Evolutionary conservation across 164 flowering plant genomes (phyloP).

Genomic region (Annona cherimola): DNA sequence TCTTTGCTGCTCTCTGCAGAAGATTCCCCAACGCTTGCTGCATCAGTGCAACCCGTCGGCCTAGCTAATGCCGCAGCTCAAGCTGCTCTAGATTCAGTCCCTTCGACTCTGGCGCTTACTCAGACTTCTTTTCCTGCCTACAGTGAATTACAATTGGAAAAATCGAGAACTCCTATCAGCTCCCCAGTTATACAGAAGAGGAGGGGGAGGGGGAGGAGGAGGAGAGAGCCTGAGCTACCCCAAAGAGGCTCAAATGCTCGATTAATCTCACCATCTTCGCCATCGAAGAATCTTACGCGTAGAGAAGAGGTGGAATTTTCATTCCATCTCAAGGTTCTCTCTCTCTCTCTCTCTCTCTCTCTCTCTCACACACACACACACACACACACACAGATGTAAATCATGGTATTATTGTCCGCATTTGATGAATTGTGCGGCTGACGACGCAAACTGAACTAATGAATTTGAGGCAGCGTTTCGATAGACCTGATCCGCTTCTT

Average conservation of each 20-base stretch:
- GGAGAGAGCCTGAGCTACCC: constrained; percentile 6
- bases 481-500: too few relatives aligned
- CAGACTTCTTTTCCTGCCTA: constrained; percentile 5
- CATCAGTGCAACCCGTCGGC: constrained; percentile 12
- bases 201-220: constrained; percentile 27
- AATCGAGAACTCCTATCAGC: background rate
- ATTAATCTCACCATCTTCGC: background rate
- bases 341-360: background rate
- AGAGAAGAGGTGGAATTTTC: constrained; percentile 44
- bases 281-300: constrained; percentile 20
- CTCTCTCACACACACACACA: too few relatives aligned
- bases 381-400: too few relatives aligned
- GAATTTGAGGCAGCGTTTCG: too few relatives aligned
- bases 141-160: background rate
- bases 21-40: constrained; percentile 4
- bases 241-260: too few relatives aligned
- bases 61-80: constrained; percentile 21
- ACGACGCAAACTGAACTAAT: too few relatives aligned
- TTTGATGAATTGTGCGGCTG: too few relatives aligned
- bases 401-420: too few relatives aligned
- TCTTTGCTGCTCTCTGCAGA: constrained; percentile 6
- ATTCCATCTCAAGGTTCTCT: constrained; percentile 40
- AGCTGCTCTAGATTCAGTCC: constrained; percentile 21
- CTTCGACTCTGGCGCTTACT: constrained; percentile 7
- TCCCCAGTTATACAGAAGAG: background rate